Evolutionary conservation across 257 asterid genomes (phyloP), one percentile per base, ranked within the genome.

Genomic region (Penstemon davidsonii): DNA sequence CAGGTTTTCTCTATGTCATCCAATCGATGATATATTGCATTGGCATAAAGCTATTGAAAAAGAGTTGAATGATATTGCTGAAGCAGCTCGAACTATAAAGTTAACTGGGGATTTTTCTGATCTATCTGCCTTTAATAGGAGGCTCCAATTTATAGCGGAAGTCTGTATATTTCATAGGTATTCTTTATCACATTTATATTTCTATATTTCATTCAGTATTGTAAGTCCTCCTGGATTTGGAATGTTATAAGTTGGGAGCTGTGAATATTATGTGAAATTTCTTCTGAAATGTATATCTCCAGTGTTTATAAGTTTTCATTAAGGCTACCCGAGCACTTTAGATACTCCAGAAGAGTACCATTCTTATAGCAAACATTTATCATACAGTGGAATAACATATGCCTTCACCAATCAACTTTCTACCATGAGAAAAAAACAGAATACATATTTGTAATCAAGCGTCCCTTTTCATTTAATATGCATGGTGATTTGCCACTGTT

Each of bases 101-200:
- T 70, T 82, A 55, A 83, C 85, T 36, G 97, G 95, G 82, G 96
- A 93, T 81, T 90, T 93, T 83, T 84, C 94, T 49, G 87, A 93
- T 82, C 73, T 88, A 72, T 80, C 91, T 68, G 79, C 94, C 66
- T 90, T 90, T 67, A 85, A 83, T 68, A 79, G 78, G 78, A 83
- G 96, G 82, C 89, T 93, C 68, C 98, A 93, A 71, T 93, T 93
- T 79, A 88, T 93, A 81, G 98, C 98, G 4, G 98, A 93, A 84
- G 98, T 93, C 78, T 93, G 96, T 63, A 90, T 93, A 66, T 93
- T 93, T 76, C 98, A 93, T 72, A 93, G 98, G 98, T 93, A 85
- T 13, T 37, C 54, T 25, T 62, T 43, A 56, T 41, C 8, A 42
- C 9, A 15, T n/a, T 49, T 49, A 36, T 53, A 44, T 33, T 55